Conservation (phyloP, 768 basidiomycete species). For the Pleurotus salmoneostramineus region DNA sequence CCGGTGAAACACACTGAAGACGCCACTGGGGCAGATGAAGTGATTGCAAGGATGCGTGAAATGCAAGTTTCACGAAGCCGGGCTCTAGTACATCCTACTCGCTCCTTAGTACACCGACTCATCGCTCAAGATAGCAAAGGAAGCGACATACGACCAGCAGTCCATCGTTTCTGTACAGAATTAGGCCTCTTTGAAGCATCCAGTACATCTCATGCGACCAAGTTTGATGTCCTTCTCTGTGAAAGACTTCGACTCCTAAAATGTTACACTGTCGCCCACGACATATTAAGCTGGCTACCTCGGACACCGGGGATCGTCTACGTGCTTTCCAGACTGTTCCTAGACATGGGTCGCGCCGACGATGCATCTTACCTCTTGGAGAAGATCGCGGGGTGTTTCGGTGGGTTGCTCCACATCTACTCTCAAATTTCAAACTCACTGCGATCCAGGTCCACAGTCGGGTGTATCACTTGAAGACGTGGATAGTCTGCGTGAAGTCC, state of each 20-base stretch:
- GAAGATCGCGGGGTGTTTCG: constrained; percentile 70
- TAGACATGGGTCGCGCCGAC: constrained; percentile 62
- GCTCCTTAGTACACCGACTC: constrained; percentile 62
- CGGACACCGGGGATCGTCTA: constrained; percentile 73
- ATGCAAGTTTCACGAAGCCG: constrained; percentile 64
- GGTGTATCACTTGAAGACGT: constrained; percentile 56
- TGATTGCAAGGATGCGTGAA: constrained; percentile 62
- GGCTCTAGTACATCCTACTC: constrained; percentile 43
- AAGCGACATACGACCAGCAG: constrained; percentile 49
- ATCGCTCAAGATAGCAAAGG: constrained; percentile 48
- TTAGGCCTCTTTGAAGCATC: constrained; percentile 65
- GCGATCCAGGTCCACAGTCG: constrained; percentile 39
- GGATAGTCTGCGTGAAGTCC: constrained; percentile 55
- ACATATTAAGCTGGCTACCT: constrained; percentile 75
- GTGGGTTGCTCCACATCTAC: constrained; percentile 35
- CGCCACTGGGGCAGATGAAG: constrained; percentile 48
- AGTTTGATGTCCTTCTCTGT: constrained; percentile 70
- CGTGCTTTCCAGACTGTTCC: constrained; percentile 63
- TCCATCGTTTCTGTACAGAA: constrained; percentile 68
- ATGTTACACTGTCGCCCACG: constrained; percentile 55
- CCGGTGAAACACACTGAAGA: constrained; percentile 15
- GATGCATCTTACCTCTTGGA: constrained; percentile 74
- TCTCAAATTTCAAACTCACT: constrained; percentile 12
- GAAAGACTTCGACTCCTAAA: constrained; percentile 63
- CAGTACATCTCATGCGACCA: constrained; percentile 63